Percentiles rank a stretch among this genome's conserved stretches.
Evolutionary conservation across 495 filamentous ascomycete genomes (phyloP).

Genomic region (Neurospora hispaniola): DNA sequence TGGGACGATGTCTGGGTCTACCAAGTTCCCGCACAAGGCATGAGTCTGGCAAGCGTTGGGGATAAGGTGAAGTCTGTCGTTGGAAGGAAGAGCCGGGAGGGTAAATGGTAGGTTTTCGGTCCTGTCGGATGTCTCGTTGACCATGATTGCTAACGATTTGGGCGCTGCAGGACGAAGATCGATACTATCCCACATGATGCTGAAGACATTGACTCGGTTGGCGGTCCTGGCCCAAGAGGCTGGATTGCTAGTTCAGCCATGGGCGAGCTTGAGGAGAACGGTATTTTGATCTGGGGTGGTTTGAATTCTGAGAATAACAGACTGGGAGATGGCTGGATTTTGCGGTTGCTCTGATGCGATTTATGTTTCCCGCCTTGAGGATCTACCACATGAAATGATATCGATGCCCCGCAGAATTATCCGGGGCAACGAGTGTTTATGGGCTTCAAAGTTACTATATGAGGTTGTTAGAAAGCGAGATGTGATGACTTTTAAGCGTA

Average conservation of each 20-base stretch:
- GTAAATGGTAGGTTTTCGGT: constrained; percentile 29
- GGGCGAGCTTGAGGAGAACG: constrained; percentile 39
- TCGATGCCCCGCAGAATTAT: neutral
- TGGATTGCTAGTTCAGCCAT: constrained; percentile 38
- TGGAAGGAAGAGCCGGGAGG: constrained; percentile 39
- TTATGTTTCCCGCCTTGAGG: constrained; percentile 3
- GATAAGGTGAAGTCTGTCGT: constrained; percentile 45
- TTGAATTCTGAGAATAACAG: constrained; percentile 31
- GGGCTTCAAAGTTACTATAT: neutral
- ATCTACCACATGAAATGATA: neutral
- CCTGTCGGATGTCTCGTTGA: neutral
- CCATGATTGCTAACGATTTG: neutral
- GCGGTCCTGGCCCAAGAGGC: constrained; percentile 33
- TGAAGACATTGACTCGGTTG: constrained; percentile 29
- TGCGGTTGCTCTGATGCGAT: constrained; percentile 26
- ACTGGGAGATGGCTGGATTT: constrained; percentile 45
- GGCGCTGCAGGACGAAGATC: constrained; percentile 20
- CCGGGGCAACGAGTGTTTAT: neutral
- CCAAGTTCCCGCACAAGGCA: constrained; percentile 43
- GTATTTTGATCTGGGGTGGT: constrained; percentile 43
- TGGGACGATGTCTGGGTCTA: constrained; percentile 65
- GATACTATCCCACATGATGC: constrained; percentile 31
- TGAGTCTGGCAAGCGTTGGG: constrained; percentile 40
- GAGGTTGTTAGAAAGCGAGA: neutral
- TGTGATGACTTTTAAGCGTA: neutral